These are phyloP conservation scores for Hibiscus mutabilis DNA, from an alignment of 345 rosid genomes.

Conservation along the genomic window DNA sequence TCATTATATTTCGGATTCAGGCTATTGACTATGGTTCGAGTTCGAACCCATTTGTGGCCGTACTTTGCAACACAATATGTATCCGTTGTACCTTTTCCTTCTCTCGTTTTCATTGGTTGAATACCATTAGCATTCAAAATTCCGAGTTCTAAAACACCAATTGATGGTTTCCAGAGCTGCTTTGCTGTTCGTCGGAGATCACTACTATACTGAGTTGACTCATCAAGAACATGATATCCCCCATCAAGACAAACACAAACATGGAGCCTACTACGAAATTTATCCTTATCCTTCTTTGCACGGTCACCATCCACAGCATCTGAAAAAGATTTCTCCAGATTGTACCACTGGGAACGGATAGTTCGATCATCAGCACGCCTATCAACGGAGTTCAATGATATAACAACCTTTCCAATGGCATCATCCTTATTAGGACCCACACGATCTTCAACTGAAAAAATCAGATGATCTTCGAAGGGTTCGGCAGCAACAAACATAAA, in stretches of 20 bases:
- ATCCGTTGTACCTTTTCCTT: slow-evolving; percentile 68
- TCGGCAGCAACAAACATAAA: slow-evolving; percentile 84
- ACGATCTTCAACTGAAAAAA: slow-evolving; percentile 66
- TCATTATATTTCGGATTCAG: slow-evolving; percentile 81
- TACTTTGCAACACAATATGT: slow-evolving; percentile 97
- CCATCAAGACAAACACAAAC: slow-evolving; percentile 76
- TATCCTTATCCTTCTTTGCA: slow-evolving; percentile 50
- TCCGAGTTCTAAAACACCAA: slow-evolving; percentile 84
- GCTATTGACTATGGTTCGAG: slow-evolving; percentile 70
- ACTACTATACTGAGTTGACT: slow-evolving; percentile 81
- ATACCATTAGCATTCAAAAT: slow-evolving; percentile 66
- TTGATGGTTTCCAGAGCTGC: slow-evolving; percentile 66
- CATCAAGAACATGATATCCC: slow-evolving; percentile 94
- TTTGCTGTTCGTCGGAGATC: slow-evolving; percentile 90
- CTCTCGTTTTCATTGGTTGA: slow-evolving; percentile 64
- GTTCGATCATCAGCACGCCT: slow-evolving; percentile 52
- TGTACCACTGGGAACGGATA: slow-evolving; percentile 54
- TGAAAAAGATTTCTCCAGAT: slow-evolving; percentile 47
- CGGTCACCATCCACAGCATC: slow-evolving; percentile 40
- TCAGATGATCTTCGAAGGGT: slow-evolving; percentile 70
- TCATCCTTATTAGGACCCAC: slow-evolving; percentile 65
- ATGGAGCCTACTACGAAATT: slow-evolving; percentile 58
- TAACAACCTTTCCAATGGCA: slow-evolving; percentile 41
- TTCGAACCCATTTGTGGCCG: slow-evolving; percentile 92
- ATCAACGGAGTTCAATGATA: slow-evolving; percentile 43